Conservation (phyloP, 805 yeast genomes). For the Saturnispora zaruensis region DNA sequence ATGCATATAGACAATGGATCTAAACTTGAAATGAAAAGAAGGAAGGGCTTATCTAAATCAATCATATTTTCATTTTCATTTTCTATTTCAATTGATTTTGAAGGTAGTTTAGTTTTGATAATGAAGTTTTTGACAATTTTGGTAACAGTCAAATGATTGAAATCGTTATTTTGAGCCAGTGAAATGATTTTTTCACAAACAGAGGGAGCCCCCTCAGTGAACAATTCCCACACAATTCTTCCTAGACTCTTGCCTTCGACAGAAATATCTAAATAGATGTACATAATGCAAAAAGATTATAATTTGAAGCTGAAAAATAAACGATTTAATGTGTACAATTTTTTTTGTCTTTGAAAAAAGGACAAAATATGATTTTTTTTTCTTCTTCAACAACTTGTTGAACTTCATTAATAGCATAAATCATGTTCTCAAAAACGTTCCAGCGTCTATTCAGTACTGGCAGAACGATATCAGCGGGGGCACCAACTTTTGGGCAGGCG, state of each 20-base stretch:
- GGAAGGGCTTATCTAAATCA: constrained; percentile 37
- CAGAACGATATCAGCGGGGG: not conserved
- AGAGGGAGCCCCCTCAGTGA: constrained; percentile 43
- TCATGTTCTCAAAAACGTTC: constrained; percentile 5
- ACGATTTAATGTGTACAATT: not conserved
- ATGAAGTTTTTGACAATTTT: constrained; percentile 61
- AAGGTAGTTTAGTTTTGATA: constrained; percentile 59
- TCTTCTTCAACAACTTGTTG: not conserved
- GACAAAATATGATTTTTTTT: not conserved
- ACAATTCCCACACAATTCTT: constrained; percentile 52
- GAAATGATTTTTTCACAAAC: constrained; percentile 43
- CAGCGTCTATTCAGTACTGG: constrained; percentile 6
- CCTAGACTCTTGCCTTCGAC: constrained; percentile 40
- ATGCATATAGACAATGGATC: constrained; percentile 68
- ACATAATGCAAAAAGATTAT: not conserved
- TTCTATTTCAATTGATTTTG: constrained; percentile 32
- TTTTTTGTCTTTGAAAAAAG: no score
- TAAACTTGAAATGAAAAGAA: constrained; percentile 58
- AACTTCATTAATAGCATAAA: not conserved
- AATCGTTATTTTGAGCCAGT: constrained; percentile 36
- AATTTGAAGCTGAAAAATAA: not conserved
- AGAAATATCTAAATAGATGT: constrained; percentile 30
- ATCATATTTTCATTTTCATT: constrained; percentile 53
- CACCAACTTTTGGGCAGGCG: constrained; percentile 24
- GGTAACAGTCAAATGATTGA: constrained; percentile 44